Conservation (phyloP, 495 filamentous ascomycete genomes). For the Copromyces sp. region DNA sequence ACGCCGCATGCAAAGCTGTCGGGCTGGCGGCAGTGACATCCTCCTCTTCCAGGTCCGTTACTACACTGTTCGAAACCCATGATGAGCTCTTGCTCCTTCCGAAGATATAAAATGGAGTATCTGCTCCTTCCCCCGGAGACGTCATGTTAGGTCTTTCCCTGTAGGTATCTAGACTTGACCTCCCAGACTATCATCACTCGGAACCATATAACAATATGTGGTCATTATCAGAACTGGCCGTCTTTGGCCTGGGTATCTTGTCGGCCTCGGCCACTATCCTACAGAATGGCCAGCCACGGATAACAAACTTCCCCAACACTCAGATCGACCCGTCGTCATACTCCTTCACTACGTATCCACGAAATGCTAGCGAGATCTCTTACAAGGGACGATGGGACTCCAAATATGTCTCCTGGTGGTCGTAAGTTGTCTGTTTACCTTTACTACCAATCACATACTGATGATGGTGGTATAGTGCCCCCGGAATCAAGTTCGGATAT, state of each 20-base stretch:
- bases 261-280: conserved; percentile 40
- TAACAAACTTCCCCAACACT: conserved; percentile 38
- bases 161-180: background rate
- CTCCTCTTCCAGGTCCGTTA: background rate
- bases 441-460: background rate
- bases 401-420: conserved; percentile 56
- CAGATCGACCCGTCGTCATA: conserved; percentile 28
- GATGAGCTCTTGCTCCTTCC: background rate
- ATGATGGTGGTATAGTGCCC: conserved; percentile 29
- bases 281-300: conserved; percentile 50
- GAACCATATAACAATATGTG: conserved; percentile 5
- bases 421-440: conserved; percentile 27
- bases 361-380: conserved; percentile 49
- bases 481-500: conserved; percentile 55
- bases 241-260: conserved; percentile 17
- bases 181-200: background rate
- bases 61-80: background rate
- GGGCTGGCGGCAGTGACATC: background rate
- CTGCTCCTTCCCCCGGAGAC: background rate
- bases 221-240: conserved; percentile 12
- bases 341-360: conserved; percentile 39
- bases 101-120: background rate
- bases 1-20: background rate
- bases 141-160: background rate
- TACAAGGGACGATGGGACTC: conserved; percentile 65